Evolutionary conservation across 192 early-diverging fungal species (phyloP).

Genomic region (Coemansia sp.): DNA sequence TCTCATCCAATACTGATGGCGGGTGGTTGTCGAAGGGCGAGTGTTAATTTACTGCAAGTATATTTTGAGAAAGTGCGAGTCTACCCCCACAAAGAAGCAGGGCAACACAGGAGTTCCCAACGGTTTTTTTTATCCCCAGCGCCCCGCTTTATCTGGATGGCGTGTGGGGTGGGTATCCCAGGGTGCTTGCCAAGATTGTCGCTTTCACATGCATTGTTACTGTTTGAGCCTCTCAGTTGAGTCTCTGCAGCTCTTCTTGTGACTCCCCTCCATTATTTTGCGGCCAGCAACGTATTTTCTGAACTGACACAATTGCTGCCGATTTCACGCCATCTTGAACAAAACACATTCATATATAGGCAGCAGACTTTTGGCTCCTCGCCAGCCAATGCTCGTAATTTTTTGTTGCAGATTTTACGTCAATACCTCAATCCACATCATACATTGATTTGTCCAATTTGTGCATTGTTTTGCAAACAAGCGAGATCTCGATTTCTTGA

Average conservation of each 20-base stretch:
- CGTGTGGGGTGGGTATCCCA: not conserved
- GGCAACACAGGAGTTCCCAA: constrained; percentile 1
- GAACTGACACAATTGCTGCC: not conserved
- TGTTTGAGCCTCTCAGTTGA: not conserved
- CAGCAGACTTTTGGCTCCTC: not conserved
- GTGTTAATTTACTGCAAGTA: not conserved
- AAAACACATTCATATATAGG: not conserved
- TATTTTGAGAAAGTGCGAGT: not conserved
- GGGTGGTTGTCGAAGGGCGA: not conserved
- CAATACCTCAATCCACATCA: not conserved
- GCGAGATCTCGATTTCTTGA: not conserved
- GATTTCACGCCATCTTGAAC: not conserved
- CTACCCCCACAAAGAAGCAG: not conserved
- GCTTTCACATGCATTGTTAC: not conserved
- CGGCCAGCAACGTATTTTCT: not conserved
- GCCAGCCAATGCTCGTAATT: not conserved
- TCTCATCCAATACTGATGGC: not conserved
- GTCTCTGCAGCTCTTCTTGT: not conserved
- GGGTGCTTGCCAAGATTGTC: not conserved
- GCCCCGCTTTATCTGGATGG: not conserved
- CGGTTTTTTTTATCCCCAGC: not conserved
- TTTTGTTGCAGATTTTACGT: not conserved
- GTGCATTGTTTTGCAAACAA: not conserved
- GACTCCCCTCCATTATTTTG: not conserved
- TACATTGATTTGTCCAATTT: not conserved